Evolutionary conservation across 495 filamentous ascomycete species (phyloP).

Genomic region (Pyronema omphalodes): DNA sequence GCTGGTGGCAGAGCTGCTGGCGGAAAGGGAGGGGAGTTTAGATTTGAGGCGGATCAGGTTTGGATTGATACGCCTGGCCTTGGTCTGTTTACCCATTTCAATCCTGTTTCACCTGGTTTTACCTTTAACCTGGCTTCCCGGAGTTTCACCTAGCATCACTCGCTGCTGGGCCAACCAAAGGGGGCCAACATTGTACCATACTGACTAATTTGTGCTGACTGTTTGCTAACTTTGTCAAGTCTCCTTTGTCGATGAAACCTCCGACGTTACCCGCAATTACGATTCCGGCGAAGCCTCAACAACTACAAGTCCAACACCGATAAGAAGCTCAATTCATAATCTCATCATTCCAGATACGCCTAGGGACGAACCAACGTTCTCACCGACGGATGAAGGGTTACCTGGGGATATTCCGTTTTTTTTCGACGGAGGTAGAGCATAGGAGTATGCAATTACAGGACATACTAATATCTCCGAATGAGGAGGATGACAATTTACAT

Average conservation of each 20-base stretch:
- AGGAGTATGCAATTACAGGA: background rate
- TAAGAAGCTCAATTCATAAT: background rate
- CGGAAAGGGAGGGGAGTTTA: conserved; percentile 1
- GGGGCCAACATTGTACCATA: too few species aligned
- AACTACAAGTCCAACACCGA: background rate
- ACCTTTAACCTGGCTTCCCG: too few species aligned
- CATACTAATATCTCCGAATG: background rate
- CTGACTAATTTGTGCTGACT: background rate
- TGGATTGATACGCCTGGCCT: background rate
- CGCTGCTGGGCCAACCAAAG: too few species aligned
- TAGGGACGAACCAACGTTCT: background rate
- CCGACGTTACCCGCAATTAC: conserved; percentile 2
- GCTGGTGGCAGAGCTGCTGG: background rate
- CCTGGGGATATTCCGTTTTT: background rate
- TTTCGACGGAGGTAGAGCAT: background rate
- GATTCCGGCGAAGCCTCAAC: background rate
- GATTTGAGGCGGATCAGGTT: conserved; percentile 3
- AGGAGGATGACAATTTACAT: conserved; percentile 1
- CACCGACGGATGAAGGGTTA: background rate
- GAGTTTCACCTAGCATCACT: too few species aligned
- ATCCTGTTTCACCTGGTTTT: too few species aligned
- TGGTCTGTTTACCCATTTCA: background rate
- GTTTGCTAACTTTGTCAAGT: background rate
- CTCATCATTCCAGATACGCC: background rate
- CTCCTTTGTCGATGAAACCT: conserved; percentile 4